These are phyloP conservation scores for Trichoderma sp. DNA, from an alignment of 2,329 filamentous ascomycete genomes.

Conservation along the genomic window DNA sequence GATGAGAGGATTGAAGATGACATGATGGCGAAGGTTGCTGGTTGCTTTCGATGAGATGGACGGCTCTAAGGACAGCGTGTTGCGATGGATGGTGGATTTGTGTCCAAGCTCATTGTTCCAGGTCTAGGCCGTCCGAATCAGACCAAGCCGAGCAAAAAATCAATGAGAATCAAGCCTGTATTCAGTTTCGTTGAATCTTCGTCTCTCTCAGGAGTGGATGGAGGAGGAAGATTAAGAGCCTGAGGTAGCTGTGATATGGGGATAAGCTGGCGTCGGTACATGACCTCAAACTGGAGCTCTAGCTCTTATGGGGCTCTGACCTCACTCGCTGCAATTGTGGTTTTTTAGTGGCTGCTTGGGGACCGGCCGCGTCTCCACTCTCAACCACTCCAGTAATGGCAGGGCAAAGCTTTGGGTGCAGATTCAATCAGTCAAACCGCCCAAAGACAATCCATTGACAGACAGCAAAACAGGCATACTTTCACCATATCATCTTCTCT, in stretches of 20 bases:
- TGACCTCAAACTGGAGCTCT: not conserved
- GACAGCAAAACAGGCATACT: not conserved
- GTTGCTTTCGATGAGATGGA: not conserved
- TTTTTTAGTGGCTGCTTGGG: not conserved
- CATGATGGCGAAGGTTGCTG: slow-evolving; percentile 20
- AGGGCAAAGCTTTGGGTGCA: not conserved
- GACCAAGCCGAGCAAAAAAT: not conserved
- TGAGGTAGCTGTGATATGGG: not conserved
- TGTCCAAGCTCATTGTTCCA: not conserved
- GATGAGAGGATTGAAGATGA: slow-evolving; percentile 20
- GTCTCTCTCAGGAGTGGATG: not conserved
- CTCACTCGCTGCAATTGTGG: not conserved
- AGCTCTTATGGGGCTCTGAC: not conserved
- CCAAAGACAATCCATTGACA: too few relatives aligned
- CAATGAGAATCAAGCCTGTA: not conserved
- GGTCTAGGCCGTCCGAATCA: too few relatives aligned
- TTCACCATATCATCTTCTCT: not conserved
- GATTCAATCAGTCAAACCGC: not conserved
- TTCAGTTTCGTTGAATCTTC: too few relatives aligned
- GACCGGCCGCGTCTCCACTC: not conserved
- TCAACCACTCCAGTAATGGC: not conserved
- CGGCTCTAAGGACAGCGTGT: slow-evolving; percentile 15
- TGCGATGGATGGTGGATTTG: not conserved
- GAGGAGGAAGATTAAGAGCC: not conserved
- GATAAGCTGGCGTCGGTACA: not conserved